Evolutionary conservation across 495 filamentous ascomycete species (phyloP), one percentile per base, ranked within the genome.

Genomic region (Penicillium subrubescens): DNA sequence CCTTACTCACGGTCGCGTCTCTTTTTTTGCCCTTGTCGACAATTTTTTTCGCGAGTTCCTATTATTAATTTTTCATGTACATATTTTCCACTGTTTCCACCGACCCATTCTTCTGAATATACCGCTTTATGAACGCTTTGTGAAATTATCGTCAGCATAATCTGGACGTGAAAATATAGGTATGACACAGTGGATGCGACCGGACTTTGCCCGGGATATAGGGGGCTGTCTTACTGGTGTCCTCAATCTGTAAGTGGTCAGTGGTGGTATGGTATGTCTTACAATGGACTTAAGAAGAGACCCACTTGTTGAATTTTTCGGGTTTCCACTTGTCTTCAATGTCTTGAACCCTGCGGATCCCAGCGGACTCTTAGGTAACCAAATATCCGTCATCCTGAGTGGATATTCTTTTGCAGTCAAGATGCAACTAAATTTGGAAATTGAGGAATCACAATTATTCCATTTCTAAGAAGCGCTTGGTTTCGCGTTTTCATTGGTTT

Each of bases 241-340:
- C 0, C 19, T 17, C 7, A 2, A 12, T n/a, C 15, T 8, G 19
- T 48, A 19, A 48, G 19, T 55, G 12, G 19, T 48, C 19, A 48
- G 19, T 44, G 12, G 27, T 25, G 23, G 37, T 55, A 50, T 25
- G 23, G 37, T 55, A 50, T 62, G 50, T 56, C 48, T 62, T 62
- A 62, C 39, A 34, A 31, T 6, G 0, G n/a, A 21, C 8, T 14
- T 23, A 15, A 5, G 34, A n/a, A n/a, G 15, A 2, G 48, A 19
- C 39, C 37, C 35, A 31, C 51, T n/a, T 0, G 52, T 56, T 48
- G 60, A 56, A 60, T 48, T 62, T 62, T 56, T 56, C 39, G 11
- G 11, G 29, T 23, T 41, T 48, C 57, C 57, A 59, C 57, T n/a
- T 21, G 43, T 59, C 57, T 59, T 23, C 31, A n/a, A 37, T 21